Evolutionary conservation across 2,329 filamentous ascomycete species (phyloP).

Genomic region (Xylariaceae sp.): DNA sequence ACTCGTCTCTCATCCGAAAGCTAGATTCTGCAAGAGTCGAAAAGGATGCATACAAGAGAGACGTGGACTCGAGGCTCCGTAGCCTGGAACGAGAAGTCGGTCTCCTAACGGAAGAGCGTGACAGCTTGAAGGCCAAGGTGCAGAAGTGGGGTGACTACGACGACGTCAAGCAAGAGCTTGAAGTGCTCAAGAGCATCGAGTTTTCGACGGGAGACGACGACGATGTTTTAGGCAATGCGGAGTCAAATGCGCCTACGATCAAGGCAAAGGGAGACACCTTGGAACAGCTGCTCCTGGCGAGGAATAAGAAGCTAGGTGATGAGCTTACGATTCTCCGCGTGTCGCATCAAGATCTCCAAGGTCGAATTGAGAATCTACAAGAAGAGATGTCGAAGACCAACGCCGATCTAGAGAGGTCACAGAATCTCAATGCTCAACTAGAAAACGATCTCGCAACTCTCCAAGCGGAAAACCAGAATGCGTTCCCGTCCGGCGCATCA

Average conservation of each 20-base stretch:
- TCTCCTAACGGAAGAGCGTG: constrained; percentile 72
- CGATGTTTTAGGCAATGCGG: constrained; percentile 44
- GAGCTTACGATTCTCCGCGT: constrained; percentile 90
- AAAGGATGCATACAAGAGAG: constrained; percentile 72
- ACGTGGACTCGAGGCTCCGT: constrained; percentile 69
- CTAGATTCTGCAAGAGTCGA: constrained; percentile 79
- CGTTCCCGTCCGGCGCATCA: constrained; percentile 83
- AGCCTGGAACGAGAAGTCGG: constrained; percentile 73
- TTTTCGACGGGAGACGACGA: constrained; percentile 89
- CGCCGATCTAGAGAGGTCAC: constrained; percentile 77
- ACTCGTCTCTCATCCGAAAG: constrained; percentile 84
- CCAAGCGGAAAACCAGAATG: constrained; percentile 77
- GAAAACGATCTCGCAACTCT: constrained; percentile 87
- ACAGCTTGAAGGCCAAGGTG: constrained; percentile 72
- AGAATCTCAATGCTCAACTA: constrained; percentile 78
- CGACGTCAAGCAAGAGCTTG: constrained; percentile 90
- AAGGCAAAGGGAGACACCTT: constrained; percentile 71
- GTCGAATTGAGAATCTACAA: constrained; percentile 71
- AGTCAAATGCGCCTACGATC: constrained; percentile 44
- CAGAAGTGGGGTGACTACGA: constrained; percentile 93
- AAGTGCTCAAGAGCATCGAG: constrained; percentile 96
- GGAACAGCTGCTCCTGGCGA: constrained; percentile 82
- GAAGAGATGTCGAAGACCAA: constrained; percentile 79
- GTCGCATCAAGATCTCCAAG: constrained; percentile 87
- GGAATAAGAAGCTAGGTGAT: constrained; percentile 95